Evolutionary conservation across 1,139 yeast genomes (phyloP), one percentile per base, ranked within the genome.

Genomic region (Blastobotrys raffinosifermentans): DNA sequence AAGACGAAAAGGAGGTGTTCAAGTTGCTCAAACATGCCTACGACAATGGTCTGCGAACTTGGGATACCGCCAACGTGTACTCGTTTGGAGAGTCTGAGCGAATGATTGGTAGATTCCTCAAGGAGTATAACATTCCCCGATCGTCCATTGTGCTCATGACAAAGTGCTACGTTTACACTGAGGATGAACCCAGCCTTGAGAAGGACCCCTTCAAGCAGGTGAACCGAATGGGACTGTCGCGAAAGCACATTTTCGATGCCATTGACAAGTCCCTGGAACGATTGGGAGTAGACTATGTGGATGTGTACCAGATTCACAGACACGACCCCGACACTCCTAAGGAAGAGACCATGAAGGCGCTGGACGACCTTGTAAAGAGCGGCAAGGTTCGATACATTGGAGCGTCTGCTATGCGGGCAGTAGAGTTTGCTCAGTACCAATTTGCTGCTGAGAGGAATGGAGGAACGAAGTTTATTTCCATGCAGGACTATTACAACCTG

Each of bases 241-340:
- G 78, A 41, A 73, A 72, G 47, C 75, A 73, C 50, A 67, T 75
- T 27, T 46, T 72, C 22, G 76, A 72, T 47, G 75, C 76, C 2
- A 72, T 61, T 14, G 61, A 66, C 35, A 66, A 53, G 1, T 67
- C 75, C 3, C 66, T 65, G 10, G 57, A 71, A 35, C 63, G 94
- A 41, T 67, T 85, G 38, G 57, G 72, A 14, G n/a, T n/a, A n/a
- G 80, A 93, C 0, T 82, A 82, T 53, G 61, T 85, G 45, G 94
- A 85, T 57, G 64, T 83, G 49, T 84, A 84, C 1, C 83, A 81
- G 58, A 66, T 84, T 55, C 95, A 85, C 60, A 57, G 78, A 43
- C 62, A 60, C 26, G 79, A 73, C 45, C 44, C 52, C 26, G 50
- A 55, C 1, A 62, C 69, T 4, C 72, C 75, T 22, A 59, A 63